Evolutionary conservation across 495 filamentous ascomycete species (phyloP), one percentile per base, ranked within the genome.

Genomic region (Daldinia bambusicola): DNA sequence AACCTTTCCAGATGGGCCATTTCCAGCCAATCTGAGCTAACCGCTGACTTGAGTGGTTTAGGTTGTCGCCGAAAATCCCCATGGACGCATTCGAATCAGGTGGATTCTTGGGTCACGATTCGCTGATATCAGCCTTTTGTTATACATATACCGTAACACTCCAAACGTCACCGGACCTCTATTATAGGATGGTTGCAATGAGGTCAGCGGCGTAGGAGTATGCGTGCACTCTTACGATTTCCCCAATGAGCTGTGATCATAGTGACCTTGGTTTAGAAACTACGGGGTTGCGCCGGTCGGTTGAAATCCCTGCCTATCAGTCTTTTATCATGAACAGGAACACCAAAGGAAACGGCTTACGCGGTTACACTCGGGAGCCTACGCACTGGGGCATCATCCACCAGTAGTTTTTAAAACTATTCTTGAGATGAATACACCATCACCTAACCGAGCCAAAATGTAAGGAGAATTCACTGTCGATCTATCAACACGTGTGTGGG

Each of bases 1-100:
- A 74, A 71, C 73, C 75, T 75, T 77, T 67, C 72, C 63, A 68
- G 70, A 77, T 69, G 67, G 63, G 72, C 73, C 73, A 66, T 55
- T 63, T 53, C 64, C 64, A 55, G 55, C 45, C 50, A 66, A 74
- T 62, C 57, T 61, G 67, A 69, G 53, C 66, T 30, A 61, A 32
- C 53, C 41, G 36, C 60, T 69, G 70, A 57, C 70, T 66, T 66
- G 66, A 37, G 43, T 66, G 52, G 61, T 56, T 59, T 36, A 40
- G 56, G 56, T 26, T 73, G 41, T 62, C 64, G 48, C 70, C 64
- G 62, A 65, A 61, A 57, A 43, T 34, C 48, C 16, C 52, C 34
- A 66, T 59, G 62, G 57, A 51, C 66, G 38, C 70, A 69, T 73
- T 60, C 55, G 51, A 64, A 36, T 51, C 56, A 58, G 66, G 61